These are phyloP conservation scores for Calonectria pseudoturangicola DNA, from an alignment of 2,329 filamentous ascomycete species.

Conservation along the genomic window DNA sequence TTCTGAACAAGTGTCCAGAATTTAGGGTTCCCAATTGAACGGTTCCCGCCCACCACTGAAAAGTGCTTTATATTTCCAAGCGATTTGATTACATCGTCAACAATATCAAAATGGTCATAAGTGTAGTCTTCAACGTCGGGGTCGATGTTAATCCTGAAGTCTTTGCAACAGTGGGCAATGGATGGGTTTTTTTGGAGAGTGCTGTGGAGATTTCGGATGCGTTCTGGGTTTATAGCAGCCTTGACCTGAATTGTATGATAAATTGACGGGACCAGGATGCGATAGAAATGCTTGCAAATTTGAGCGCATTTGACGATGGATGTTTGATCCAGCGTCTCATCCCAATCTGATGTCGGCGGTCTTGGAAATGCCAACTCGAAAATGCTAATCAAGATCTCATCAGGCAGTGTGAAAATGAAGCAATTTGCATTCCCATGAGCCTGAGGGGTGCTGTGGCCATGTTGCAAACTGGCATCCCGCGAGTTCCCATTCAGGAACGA, in stretches of 20 bases:
- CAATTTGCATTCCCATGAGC: background rate
- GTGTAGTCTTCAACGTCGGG: background rate
- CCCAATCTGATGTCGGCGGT: background rate
- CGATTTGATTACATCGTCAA: background rate
- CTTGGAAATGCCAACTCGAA: background rate
- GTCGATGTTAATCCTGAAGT: background rate
- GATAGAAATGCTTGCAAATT: slow-evolving; percentile 4
- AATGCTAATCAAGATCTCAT: slow-evolving; percentile 11
- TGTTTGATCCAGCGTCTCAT: background rate
- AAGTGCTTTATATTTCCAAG: background rate
- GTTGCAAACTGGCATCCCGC: background rate
- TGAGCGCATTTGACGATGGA: background rate
- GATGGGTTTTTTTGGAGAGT: background rate
- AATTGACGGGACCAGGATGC: background rate
- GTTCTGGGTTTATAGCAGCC: background rate
- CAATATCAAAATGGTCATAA: background rate
- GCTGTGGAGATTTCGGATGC: background rate
- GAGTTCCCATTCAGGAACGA: no score
- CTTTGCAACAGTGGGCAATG: background rate
- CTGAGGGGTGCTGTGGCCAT: background rate
- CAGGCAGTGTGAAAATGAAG: background rate
- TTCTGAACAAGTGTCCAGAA: background rate
- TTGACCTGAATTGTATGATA: background rate
- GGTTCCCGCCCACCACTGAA: background rate
- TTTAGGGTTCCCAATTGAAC: no score